These are phyloP conservation scores for Lipomyces kockii DNA, from an alignment of 805 yeast genomes.

Conservation along the genomic window DNA sequence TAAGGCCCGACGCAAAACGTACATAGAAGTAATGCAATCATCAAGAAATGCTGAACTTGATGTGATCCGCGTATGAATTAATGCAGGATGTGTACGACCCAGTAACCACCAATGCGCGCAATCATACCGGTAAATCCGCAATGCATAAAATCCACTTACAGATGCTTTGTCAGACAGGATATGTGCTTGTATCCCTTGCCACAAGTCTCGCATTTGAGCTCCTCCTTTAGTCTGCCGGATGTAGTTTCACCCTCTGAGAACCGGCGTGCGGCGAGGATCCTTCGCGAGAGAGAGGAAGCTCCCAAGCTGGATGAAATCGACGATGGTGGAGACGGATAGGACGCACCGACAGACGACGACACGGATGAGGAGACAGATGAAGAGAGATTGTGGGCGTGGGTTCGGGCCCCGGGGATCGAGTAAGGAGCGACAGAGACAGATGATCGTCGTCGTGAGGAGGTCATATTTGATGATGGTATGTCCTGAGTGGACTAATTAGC, in stretches of 20 bases:
- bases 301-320: slow-evolving; percentile 26
- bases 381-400: slow-evolving; percentile 21
- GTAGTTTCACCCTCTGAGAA: slow-evolving; percentile 74
- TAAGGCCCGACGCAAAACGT: not conserved
- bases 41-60: not conserved
- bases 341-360: slow-evolving; percentile 23
- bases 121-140: slow-evolving; percentile 5
- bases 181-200: slow-evolving; percentile 91
- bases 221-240: slow-evolving; percentile 81
- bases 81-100: not conserved
- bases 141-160: slow-evolving; percentile 22
- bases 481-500: slow-evolving; percentile 9
- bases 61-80: not conserved
- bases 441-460: slow-evolving; percentile 31
- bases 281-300: slow-evolving; percentile 30
- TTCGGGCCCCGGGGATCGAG: slow-evolving; percentile 34
- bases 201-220: slow-evolving; percentile 84
- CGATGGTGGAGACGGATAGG: slow-evolving; percentile 25
- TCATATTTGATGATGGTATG: slow-evolving; percentile 12
- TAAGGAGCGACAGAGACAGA: slow-evolving; percentile 36
- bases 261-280: slow-evolving; percentile 71
- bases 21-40: not conserved
- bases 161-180: slow-evolving; percentile 34
- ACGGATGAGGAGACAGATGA: slow-evolving; percentile 32
- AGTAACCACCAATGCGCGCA: not conserved